Evolutionary conservation across 73 alveolate genomes (phyloP).

Genomic region (Loxodes magnus): DNA sequence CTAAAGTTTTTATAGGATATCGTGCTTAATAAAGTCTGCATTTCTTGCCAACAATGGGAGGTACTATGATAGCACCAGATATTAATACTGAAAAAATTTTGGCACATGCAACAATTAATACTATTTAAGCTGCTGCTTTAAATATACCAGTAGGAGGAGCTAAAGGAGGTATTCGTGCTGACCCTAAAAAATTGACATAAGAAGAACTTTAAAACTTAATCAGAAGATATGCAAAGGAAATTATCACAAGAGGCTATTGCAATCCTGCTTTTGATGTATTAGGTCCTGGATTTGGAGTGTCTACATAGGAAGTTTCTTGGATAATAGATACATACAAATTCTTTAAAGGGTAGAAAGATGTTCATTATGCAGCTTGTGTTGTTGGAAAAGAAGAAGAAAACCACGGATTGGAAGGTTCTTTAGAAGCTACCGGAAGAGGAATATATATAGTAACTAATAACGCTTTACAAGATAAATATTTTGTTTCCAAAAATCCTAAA

Average conservation of each 20-base stretch:
- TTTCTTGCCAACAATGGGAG: constrained; percentile 64
- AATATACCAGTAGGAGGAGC: constrained; percentile 83
- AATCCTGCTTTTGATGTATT: constrained; percentile 75
- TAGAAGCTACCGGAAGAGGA: constrained; percentile 77
- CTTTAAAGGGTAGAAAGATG: constrained; percentile 54
- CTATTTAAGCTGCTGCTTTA: constrained; percentile 51
- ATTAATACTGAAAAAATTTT: constrained; percentile 44
- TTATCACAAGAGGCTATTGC: constrained; percentile 66
- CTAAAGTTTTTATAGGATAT: constrained; percentile 27
- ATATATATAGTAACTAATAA: constrained; percentile 29
- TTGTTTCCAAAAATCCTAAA: constrained; percentile 14
- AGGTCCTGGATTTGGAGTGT: constrained; percentile 84
- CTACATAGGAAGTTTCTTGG: constrained; percentile 76
- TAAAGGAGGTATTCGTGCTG: constrained; percentile 65
- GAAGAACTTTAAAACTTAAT: constrained; percentile 64
- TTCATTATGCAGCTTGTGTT: constrained; percentile 61
- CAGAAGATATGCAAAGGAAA: constrained; percentile 72
- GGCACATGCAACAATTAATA: constrained; percentile 64
- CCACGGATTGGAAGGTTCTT: constrained; percentile 81
- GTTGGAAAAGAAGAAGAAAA: constrained; percentile 59
- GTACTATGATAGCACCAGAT: constrained; percentile 43
- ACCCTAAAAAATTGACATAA: constrained; percentile 49
- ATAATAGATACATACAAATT: constrained; percentile 59
- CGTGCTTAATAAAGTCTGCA: constrained; percentile 57
- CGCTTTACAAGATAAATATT: constrained; percentile 25